phyloP scores from a whole-genome alignment of 2,329 filamentous ascomycete species.

The Cryphonectria japonica region DNA sequence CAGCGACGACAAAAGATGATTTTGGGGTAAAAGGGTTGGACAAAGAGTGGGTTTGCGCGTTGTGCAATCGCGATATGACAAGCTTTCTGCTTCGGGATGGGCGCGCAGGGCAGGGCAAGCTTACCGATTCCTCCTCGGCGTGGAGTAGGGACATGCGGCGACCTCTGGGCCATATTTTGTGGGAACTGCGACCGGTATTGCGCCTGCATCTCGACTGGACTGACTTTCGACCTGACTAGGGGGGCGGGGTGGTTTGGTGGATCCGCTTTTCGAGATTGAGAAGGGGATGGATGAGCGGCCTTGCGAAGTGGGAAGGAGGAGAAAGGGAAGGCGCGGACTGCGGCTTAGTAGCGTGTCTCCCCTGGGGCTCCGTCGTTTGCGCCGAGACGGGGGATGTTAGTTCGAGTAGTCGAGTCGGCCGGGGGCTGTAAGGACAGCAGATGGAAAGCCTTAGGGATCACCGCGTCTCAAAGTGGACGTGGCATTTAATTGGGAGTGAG shows the following conservation, averaged over 20 bases:
- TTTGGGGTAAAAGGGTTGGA: background rate
- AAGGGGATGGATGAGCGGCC: background rate
- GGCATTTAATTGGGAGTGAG: background rate
- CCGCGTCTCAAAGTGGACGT: constrained; percentile 3
- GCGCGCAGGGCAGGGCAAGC: background rate
- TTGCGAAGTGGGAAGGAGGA: background rate
- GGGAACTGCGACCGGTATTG: constrained; percentile 54
- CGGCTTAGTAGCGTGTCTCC: background rate
- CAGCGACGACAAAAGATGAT: background rate
- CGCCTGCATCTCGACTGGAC: constrained; percentile 51
- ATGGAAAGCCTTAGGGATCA: background rate
- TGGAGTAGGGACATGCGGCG: constrained; percentile 52
- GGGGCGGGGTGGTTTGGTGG: constrained; percentile 1
- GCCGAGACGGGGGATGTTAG: constrained; percentile 2
- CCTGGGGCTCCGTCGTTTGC: background rate
- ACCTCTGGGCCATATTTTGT: constrained; percentile 54
- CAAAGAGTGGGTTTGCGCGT: background rate
- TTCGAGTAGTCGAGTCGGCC: background rate
- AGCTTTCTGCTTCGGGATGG: background rate
- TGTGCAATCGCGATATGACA: constrained; percentile 7
- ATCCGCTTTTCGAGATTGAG: constrained; percentile 18
- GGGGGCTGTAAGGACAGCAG: background rate
- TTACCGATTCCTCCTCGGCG: constrained; percentile 59
- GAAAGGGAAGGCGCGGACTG: background rate
- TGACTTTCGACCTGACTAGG: constrained; percentile 14